Conservation (phyloP, 2,329 filamentous ascomycete genomes). For the Aspergillus candidus region DNA sequence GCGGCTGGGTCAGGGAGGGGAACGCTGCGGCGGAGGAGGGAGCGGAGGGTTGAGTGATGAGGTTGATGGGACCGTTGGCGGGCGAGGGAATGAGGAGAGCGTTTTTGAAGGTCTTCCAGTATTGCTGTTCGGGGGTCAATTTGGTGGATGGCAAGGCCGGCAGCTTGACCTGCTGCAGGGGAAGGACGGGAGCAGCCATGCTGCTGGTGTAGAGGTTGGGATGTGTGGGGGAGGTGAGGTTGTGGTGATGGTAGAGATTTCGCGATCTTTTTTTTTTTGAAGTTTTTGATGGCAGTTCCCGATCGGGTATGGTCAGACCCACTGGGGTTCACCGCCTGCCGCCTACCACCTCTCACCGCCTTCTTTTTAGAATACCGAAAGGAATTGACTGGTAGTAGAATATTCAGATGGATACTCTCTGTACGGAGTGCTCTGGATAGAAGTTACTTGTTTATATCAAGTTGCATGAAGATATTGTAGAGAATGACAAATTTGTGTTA, state of each 20-base stretch:
- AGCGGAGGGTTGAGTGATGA: slow-evolving; percentile 67
- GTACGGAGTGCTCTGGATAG: too few species aligned
- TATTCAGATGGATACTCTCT: too few species aligned
- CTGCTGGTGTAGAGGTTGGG: slow-evolving; percentile 7
- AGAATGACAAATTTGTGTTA: too few species aligned
- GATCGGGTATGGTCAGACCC: too few species aligned
- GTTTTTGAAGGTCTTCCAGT: slow-evolving; percentile 94
- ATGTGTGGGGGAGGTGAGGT: background rate
- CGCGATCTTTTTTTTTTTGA: background rate
- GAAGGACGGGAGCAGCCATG: slow-evolving; percentile 84
- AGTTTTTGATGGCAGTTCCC: too few species aligned
- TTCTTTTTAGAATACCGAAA: too few species aligned
- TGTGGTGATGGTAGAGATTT: background rate
- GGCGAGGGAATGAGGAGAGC: slow-evolving; percentile 85
- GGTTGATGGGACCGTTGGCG: slow-evolving; percentile 80
- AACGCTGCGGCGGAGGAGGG: slow-evolving; percentile 40
- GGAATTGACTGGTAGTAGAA: too few species aligned
- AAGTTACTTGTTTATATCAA: too few species aligned
- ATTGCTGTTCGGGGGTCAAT: slow-evolving; percentile 84
- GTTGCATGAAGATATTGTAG: too few species aligned
- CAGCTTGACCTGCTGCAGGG: slow-evolving; percentile 73
- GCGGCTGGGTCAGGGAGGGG: slow-evolving; percentile 42
- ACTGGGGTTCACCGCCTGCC: too few species aligned
- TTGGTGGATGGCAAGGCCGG: slow-evolving; percentile 69
- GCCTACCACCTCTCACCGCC: too few species aligned